phyloP scores from a whole-genome alignment of 1,284 basidiomycete species.

The Cronartium quercuum region DNA sequence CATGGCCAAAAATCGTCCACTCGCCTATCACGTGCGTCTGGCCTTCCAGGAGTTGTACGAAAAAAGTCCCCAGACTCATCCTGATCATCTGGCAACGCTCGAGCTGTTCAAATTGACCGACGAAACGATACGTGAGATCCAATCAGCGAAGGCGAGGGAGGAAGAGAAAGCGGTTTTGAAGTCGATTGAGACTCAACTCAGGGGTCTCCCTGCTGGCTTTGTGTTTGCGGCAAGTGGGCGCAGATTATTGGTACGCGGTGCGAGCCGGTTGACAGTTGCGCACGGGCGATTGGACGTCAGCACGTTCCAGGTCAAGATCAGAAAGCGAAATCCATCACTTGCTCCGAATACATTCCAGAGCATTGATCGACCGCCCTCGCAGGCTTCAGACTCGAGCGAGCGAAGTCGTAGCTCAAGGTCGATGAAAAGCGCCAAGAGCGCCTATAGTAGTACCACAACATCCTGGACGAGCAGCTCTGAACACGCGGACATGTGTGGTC shows the following conservation, averaged over 20 bases:
- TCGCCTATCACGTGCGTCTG: neutral
- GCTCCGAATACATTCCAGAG: neutral
- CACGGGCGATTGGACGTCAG: neutral
- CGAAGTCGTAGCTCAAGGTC: neutral
- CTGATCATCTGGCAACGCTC: constrained; percentile 62
- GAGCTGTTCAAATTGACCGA: constrained; percentile 63
- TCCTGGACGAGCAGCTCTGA: neutral
- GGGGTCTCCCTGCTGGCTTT: constrained; percentile 57
- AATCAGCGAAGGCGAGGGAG: constrained; percentile 72
- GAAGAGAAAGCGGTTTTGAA: constrained; percentile 70
- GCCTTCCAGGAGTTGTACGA: constrained; percentile 58
- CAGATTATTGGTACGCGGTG: constrained; percentile 63
- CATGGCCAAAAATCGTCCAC: neutral
- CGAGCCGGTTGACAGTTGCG: constrained; percentile 28
- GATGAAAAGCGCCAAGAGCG: neutral
- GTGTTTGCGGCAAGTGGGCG: constrained; percentile 64
- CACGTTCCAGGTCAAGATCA: neutral
- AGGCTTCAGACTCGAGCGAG: neutral
- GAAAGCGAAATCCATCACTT: neutral
- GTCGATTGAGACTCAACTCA: constrained; percentile 58
- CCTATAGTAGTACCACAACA: neutral
- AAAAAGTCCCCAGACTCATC: constrained; percentile 62
- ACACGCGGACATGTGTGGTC: neutral
- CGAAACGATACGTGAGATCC: constrained; percentile 55
- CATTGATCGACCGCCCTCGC: neutral